Percentiles rank a stretch among this genome's conserved stretches.
Evolutionary conservation across 306 rosid species (phyloP).

Genomic region (Quercus suber): DNA sequence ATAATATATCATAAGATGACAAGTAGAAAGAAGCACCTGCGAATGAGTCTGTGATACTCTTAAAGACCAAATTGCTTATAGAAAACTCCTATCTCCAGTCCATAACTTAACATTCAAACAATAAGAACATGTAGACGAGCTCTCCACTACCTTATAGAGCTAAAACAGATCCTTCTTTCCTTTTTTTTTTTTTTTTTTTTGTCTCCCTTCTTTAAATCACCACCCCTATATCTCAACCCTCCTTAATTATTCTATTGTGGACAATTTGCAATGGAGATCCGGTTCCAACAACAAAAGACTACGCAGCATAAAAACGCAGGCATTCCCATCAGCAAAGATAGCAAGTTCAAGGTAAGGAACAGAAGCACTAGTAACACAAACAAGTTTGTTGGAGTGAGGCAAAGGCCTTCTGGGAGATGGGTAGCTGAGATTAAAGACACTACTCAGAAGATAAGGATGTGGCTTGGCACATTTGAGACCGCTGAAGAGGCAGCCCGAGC

Average conservation of each 20-base stretch:
- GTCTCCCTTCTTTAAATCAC: background rate
- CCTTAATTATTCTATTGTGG: conserved; percentile 10
- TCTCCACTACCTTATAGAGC: conserved; percentile 20
- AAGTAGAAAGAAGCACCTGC: conserved; percentile 7
- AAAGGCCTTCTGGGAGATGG: conserved; percentile 99
- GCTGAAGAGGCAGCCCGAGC: conserved; percentile 97
- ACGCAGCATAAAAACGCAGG: conserved; percentile 18
- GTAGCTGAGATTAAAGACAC: conserved; percentile 98
- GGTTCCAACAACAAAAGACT: conserved; percentile 50
- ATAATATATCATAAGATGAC: background rate
- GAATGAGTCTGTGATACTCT: conserved; percentile 12
- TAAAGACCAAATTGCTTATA: conserved; percentile 29
- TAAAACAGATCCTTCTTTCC: background rate
- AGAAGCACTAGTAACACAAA: conserved; percentile 39
- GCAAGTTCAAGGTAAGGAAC: conserved; percentile 55
- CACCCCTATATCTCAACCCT: background rate
- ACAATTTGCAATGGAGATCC: conserved; percentile 57
- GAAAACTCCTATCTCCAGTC: conserved; percentile 27
- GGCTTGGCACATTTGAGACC: conserved; percentile 97
- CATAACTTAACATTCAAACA: conserved; percentile 21
- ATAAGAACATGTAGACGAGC: conserved; percentile 24
- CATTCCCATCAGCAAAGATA: conserved; percentile 24
- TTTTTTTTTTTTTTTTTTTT: background rate
- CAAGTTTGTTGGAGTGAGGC: conserved; percentile 91
- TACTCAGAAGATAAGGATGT: conserved; percentile 86